Base-by-base conservation (phyloP, 805 yeast genomes). In the Kregervanrija fluxuum region DNA sequence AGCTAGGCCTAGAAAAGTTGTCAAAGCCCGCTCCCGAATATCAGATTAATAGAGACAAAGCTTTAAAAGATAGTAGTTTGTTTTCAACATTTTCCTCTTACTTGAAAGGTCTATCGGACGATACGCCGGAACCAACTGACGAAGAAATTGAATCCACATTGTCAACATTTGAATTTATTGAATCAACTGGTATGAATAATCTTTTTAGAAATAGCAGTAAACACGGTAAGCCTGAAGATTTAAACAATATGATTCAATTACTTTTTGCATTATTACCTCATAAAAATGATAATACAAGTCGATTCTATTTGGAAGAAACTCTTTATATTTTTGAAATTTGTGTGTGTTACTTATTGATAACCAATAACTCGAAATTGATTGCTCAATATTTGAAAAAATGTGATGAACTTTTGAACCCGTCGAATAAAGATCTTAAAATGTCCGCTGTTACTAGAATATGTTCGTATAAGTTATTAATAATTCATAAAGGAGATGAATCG, bases 51-150 rank as follows among this genome's bases (percentile, higher is more conserved):
- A 74, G 82, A 54, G 67, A 76, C 1, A 79, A 79, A 40, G 80
- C 83, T 1, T 75, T 79, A 33, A 85, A 80, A 54, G 95, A 82
- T 32, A 71, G 72, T 10, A 88, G 98, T 2, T 59, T 93, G n/a
- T 76, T 93, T 44, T 85, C 95, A 0, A 85, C 98, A 0, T 82
- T 93, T 54, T 89, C 97, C 1, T 87, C 96, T 0, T 91, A 89
- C 56, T 74, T 93, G 63, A 86, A 93, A 50, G 93, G 97, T 14
- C 77, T 82, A 46, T 71, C 83, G 1, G 97, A 89, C 55, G 95
- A 87, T 43, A 80, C 85, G 3, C 82, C 84, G 0, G 98, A 91
- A 61, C 99, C 99, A 11, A 77, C 95, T 2, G 95, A 86, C 45
- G 95, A 87, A 56, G 97, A 91, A 54, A 82, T 93, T 41, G 95